Conservation (phyloP, 805 yeast species). For the Clavispora phyllophila region DNA sequence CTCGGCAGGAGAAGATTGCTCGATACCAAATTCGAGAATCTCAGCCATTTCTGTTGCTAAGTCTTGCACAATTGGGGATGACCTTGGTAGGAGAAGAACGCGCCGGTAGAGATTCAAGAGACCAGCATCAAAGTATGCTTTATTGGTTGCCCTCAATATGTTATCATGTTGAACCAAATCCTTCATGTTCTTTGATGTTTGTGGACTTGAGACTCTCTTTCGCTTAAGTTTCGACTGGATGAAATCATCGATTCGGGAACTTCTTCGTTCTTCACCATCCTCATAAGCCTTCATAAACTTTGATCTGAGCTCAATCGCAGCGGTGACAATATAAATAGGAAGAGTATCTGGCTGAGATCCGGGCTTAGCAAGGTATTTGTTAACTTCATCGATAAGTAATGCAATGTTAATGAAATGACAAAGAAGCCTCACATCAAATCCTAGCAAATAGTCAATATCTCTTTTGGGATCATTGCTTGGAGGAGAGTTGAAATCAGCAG, state of each 20-base stretch:
- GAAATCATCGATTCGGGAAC: slow-evolving; percentile 8
- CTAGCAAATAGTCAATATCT: slow-evolving; percentile 58
- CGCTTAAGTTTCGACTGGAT: slow-evolving; percentile 8
- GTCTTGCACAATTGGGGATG: slow-evolving; percentile 44
- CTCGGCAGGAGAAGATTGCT: slow-evolving; percentile 46
- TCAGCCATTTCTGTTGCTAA: slow-evolving; percentile 37
- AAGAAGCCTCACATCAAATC: slow-evolving; percentile 60
- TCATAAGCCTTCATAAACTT: slow-evolving; percentile 9
- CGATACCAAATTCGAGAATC: slow-evolving; percentile 35
- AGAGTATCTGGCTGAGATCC: slow-evolving; percentile 16
- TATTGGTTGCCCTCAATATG: slow-evolving; percentile 44
- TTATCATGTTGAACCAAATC: slow-evolving; percentile 26
- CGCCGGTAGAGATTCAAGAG: slow-evolving; percentile 54
- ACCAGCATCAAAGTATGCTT: slow-evolving; percentile 49
- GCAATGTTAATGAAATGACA: slow-evolving; percentile 52
- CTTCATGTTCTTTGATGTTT: slow-evolving; percentile 8
- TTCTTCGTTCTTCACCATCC: slow-evolving; percentile 12
- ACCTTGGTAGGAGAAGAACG: slow-evolving; percentile 43
- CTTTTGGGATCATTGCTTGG: slow-evolving; percentile 18
- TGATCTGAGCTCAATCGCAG: slow-evolving; percentile 33
- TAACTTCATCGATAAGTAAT: slow-evolving; percentile 25
- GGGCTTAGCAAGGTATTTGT: slow-evolving; percentile 12
- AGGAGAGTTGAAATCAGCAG: slow-evolving; percentile 7
- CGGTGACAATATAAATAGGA: slow-evolving; percentile 20
- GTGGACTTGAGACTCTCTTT: neutral